Evolutionary conservation across 176 grass and related monocot genomes (phyloP).

Genomic region (Musa beccarii): DNA sequence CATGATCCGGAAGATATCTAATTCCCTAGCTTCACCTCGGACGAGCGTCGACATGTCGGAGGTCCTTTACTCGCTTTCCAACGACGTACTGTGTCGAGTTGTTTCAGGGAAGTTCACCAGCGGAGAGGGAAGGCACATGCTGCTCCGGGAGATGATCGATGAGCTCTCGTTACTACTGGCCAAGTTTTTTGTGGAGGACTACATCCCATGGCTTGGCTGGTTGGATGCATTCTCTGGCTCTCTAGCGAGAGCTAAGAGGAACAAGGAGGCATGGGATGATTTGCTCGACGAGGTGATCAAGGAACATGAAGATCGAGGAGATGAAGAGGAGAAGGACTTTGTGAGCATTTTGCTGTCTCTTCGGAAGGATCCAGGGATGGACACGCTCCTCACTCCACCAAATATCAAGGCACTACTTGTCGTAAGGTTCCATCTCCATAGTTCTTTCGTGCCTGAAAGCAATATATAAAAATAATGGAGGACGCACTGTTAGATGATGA

Average conservation of each 20-base stretch:
- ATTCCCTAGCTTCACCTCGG: no score
- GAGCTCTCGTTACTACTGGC: background rate
- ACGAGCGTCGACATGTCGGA: background rate
- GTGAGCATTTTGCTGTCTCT: constrained; percentile 1
- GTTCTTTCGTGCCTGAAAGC: background rate
- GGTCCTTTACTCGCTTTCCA: background rate
- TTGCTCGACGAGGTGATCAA: constrained; percentile 16
- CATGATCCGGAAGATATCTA: constrained; percentile 16
- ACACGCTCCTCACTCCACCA: no score
- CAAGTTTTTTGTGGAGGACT: constrained; percentile 17
- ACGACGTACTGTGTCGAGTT: background rate
- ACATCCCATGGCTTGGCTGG: constrained; percentile 39
- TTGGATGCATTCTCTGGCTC: constrained; percentile 25
- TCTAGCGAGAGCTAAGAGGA: constrained; percentile 6
- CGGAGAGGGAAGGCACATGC: background rate
- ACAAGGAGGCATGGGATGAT: constrained; percentile 3
- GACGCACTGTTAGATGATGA: no score
- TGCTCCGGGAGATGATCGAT: constrained; percentile 3
- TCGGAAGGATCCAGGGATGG: background rate
- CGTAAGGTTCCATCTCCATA: background rate
- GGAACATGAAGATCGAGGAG: constrained; percentile 5
- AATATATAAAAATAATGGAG: no score
- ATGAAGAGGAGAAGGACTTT: background rate
- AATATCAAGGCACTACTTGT: no score
- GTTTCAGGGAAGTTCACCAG: background rate